Evolutionary conservation across 306 rosid species (phyloP).

Genomic region (Vigna radiata): DNA sequence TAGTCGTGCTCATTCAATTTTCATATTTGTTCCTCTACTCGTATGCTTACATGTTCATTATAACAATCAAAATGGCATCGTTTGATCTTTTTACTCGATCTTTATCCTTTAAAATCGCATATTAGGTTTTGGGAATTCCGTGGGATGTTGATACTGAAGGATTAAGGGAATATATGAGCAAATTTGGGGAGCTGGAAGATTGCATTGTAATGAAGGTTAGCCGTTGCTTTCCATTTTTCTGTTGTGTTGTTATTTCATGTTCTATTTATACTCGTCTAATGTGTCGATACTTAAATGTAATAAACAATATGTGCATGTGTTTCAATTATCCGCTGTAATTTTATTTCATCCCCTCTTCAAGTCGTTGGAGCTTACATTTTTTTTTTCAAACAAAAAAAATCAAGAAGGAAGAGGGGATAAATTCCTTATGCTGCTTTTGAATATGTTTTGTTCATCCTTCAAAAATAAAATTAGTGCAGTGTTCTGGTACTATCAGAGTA

Average conservation of each 20-base stretch:
- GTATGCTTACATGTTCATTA: background rate
- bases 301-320: background rate
- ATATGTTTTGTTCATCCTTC: background rate
- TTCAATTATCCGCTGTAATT: background rate
- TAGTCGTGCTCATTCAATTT: conserved; percentile 37
- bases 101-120: background rate
- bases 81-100: background rate
- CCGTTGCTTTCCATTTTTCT: background rate
- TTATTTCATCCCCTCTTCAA: background rate
- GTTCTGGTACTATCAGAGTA: background rate
- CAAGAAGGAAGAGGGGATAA: background rate
- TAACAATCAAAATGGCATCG: background rate
- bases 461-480: background rate
- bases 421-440: background rate
- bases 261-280: background rate
- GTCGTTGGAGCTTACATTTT: background rate
- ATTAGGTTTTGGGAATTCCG: conserved; percentile 79
- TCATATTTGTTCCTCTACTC: background rate
- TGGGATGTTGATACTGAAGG: conserved; percentile 91
- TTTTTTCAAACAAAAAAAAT: background rate
- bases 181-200: conserved; percentile 87
- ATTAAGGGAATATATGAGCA: conserved; percentile 80
- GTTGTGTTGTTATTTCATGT: background rate
- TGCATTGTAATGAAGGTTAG: conserved; percentile 92
- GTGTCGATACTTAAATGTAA: background rate